These are phyloP conservation scores for Mucor piriformis DNA, from an alignment of 371 early-diverging fungal genomes.

Conservation along the genomic window DNA sequence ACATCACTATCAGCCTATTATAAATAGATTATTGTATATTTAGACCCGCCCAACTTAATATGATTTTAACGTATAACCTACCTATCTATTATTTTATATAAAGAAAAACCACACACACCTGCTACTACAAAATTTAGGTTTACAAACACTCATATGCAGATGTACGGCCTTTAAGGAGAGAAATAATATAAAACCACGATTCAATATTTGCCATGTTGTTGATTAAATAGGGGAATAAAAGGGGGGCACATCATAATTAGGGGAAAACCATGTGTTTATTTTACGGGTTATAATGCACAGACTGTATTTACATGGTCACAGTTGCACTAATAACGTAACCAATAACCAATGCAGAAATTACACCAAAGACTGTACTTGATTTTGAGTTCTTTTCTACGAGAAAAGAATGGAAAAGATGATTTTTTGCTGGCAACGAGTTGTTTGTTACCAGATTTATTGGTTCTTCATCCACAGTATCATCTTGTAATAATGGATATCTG, in stretches of 20 bases:
- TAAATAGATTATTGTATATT: too few relatives aligned
- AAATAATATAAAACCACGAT: too few relatives aligned
- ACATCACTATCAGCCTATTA: background rate
- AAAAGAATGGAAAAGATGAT: conserved; percentile 18
- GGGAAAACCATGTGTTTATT: background rate
- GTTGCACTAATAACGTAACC: conserved; percentile 12
- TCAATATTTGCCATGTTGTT: too few relatives aligned
- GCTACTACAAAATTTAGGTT: background rate
- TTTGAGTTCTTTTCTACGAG: conserved; percentile 11
- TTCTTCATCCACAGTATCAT: background rate
- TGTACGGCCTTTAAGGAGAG: too few relatives aligned
- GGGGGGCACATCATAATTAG: background rate
- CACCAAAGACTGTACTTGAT: conserved; percentile 5
- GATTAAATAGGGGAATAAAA: too few relatives aligned
- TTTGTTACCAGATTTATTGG: too few relatives aligned
- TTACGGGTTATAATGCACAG: background rate
- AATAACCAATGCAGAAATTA: conserved; percentile 4
- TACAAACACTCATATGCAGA: too few relatives aligned
- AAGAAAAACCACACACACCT: background rate
- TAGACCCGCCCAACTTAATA: too few relatives aligned
- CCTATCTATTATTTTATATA: too few relatives aligned
- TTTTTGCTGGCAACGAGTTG: background rate
- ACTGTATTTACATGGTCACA: conserved; percentile 4
- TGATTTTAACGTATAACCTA: background rate
- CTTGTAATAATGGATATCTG: conserved; percentile 36